Evolutionary conservation across 768 basidiomycete genomes (phyloP), one percentile per base, ranked within the genome.

Genomic region (Auriscalpium orientale): DNA sequence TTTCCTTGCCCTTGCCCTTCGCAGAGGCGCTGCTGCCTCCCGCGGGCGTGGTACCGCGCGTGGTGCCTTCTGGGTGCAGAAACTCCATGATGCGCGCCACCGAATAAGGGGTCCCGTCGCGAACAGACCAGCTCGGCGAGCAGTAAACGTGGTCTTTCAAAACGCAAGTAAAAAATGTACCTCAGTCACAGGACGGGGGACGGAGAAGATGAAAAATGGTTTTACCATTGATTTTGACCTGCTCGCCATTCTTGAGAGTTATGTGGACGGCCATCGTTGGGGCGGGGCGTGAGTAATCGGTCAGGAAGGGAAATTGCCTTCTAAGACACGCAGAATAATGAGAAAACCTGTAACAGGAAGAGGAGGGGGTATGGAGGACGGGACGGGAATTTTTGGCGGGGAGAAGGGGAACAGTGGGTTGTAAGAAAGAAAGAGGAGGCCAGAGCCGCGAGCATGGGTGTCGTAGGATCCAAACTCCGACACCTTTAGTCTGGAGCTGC

Each of bases 51-150:
- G 54, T 35, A 57, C 46, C 35, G 20, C 62, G 66, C 40, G 82
- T 75, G 43, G 76, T 75, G 53, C 87, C 85, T 69, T 87, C 84
- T 10, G 91, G 85, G 36, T 89, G 87, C 16, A 98, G 77, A 66
- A 98, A 94, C 72, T 95, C 91, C 87, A 99, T 95, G 74, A 99
- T 91, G 64, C 95, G 85, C 49, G 90, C 95, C 57, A 99, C 84
- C 45, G 90, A 89, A 72, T 97, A 98, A 56, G 97, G 95, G 58
- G 93, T 92, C 65, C 92, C 91, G 68, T 97, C 94, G 58, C 95
- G 83, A 58, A 89, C 79, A 55, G 85, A 81, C 93, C 93, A 98
- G 58, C 85, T 88, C 34, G 93, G 89, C 35, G 95, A 93, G 73
- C 92, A 92, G 69, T 97, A 98, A 64, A 98, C 95, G 74, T 98